Conservation (phyloP, 495 filamentous ascomycete species). For the Tuber magnatum region DNA sequence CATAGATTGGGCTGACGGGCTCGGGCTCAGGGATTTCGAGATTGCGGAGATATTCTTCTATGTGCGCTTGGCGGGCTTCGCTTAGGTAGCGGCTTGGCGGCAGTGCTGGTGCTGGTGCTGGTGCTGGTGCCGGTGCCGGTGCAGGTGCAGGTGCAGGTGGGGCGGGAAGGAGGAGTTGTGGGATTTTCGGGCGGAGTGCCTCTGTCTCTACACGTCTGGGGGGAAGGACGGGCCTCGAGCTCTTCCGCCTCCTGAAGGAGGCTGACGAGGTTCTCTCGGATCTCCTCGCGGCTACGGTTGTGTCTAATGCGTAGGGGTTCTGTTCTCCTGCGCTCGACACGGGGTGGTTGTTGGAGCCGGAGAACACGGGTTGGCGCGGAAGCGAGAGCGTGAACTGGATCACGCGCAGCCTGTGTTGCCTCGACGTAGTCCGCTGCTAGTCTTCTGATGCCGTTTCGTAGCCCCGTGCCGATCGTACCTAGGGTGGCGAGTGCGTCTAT, state of each 20-base stretch:
- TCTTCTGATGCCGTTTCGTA: constrained; percentile 36
- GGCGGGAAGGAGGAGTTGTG: constrained; percentile 5
- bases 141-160: constrained; percentile 4
- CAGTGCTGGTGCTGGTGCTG: not conserved
- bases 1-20: constrained; percentile 22
- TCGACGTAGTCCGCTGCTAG: constrained; percentile 39
- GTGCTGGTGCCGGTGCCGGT: not conserved
- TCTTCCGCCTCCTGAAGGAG: constrained; percentile 32
- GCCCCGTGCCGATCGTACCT: constrained; percentile 31
- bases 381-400: constrained; percentile 6
- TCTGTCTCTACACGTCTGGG: constrained; percentile 12
- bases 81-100: constrained; percentile 34
- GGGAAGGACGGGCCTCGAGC: constrained; percentile 16
- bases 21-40: constrained; percentile 32
- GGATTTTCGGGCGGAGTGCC: not conserved
- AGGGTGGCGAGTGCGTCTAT: constrained; percentile 34
- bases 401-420: constrained; percentile 25
- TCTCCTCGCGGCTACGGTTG: constrained; percentile 24
- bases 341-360: constrained; percentile 4
- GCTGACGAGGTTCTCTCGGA: constrained; percentile 28
- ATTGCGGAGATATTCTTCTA: constrained; percentile 34
- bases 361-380: constrained; percentile 6
- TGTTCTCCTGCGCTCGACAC: constrained; percentile 28
- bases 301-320: constrained; percentile 14
- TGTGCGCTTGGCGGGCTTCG: constrained; percentile 35